phyloP scores from a whole-genome alignment of 768 basidiomycete species.

The Lentinula guzmanii region DNA sequence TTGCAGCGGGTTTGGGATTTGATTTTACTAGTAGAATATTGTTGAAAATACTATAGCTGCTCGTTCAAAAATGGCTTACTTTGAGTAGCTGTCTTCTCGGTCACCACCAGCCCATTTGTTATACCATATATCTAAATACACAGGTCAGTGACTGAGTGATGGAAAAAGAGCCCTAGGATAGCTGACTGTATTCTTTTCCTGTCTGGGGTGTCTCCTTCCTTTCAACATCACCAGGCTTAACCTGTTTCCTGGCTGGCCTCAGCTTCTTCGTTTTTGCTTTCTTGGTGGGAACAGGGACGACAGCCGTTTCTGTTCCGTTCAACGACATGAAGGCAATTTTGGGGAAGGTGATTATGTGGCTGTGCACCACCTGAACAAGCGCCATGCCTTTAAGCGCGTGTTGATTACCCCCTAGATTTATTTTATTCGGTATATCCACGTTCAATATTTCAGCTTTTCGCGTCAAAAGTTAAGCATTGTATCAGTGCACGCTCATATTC shows the following conservation, averaged over 20 bases:
- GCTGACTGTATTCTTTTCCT: conserved; percentile 93
- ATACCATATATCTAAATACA: conserved; percentile 83
- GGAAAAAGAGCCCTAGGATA: background rate
- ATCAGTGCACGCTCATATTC: conserved; percentile 27
- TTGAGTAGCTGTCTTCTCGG: conserved; percentile 92
- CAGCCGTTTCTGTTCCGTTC: conserved; percentile 5
- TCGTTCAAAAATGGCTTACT: conserved; percentile 42
- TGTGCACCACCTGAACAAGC: background rate
- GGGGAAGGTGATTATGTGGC: background rate
- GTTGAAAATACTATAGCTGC: background rate
- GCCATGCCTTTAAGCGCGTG: too few species aligned
- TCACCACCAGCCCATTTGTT: conserved; percentile 99
- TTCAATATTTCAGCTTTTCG: background rate
- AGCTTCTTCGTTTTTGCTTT: conserved; percentile 52
- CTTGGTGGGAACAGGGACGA: conserved; percentile 6
- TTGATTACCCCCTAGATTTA: too few species aligned
- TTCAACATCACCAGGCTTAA: conserved; percentile 84
- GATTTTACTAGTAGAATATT: conserved; percentile 56
- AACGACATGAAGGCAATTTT: background rate
- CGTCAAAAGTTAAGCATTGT: too few species aligned
- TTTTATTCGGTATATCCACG: too few species aligned
- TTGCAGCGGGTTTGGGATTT: conserved; percentile 92
- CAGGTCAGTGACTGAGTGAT: background rate
- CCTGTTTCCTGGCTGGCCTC: conserved; percentile 91
- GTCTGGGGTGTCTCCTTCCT: conserved; percentile 86